A percentile compares a stretch with the other conserved stretches of the same genome.
Conservation (phyloP, 495 filamentous ascomycete species). For the Podospora appendiculata region DNA sequence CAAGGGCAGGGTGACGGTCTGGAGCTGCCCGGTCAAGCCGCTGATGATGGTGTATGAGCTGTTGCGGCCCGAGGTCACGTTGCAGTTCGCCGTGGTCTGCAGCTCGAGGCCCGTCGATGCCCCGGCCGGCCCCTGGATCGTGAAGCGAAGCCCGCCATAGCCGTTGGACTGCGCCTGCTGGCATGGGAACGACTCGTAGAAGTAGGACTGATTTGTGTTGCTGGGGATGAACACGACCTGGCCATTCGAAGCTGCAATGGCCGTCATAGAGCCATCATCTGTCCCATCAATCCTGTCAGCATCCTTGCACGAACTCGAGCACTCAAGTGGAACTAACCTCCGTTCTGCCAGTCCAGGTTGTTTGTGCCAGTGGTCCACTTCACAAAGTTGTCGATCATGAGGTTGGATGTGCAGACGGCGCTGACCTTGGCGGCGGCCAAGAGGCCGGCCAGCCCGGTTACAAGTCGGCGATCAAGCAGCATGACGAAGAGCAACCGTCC, state of each 20-base stretch:
- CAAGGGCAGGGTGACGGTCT: slow-evolving; percentile 48
- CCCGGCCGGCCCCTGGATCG: slow-evolving; percentile 44
- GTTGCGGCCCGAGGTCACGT: slow-evolving; percentile 24
- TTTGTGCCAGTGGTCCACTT: slow-evolving; percentile 44
- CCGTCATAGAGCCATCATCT: slow-evolving; percentile 51
- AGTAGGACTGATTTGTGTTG: slow-evolving; percentile 37
- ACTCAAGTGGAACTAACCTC: slow-evolving; percentile 22
- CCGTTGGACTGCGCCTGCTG: slow-evolving; percentile 33
- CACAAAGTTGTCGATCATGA: slow-evolving; percentile 52
- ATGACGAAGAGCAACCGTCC: slow-evolving; percentile 8
- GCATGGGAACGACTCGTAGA: slow-evolving; percentile 50
- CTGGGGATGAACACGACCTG: slow-evolving; percentile 47
- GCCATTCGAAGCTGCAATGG: slow-evolving; percentile 36
- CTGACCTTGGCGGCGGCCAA: slow-evolving; percentile 8
- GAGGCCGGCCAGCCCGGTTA: slow-evolving; percentile 19
- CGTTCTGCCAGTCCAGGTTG: slow-evolving; percentile 37
- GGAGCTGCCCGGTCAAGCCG: slow-evolving; percentile 42
- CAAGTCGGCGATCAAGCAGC: slow-evolving; percentile 15
- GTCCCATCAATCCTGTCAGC: not conserved
- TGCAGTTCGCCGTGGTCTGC: slow-evolving; percentile 42
- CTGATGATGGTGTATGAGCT: slow-evolving; percentile 38
- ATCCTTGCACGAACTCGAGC: not conserved
- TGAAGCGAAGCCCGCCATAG: slow-evolving; percentile 48
- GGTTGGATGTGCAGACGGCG: slow-evolving; percentile 38
- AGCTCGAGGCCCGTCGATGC: slow-evolving; percentile 45